These are phyloP conservation scores for Phytophthora megakarya DNA, from an alignment of 352 stramenopile genomes.

Conservation along the genomic window DNA sequence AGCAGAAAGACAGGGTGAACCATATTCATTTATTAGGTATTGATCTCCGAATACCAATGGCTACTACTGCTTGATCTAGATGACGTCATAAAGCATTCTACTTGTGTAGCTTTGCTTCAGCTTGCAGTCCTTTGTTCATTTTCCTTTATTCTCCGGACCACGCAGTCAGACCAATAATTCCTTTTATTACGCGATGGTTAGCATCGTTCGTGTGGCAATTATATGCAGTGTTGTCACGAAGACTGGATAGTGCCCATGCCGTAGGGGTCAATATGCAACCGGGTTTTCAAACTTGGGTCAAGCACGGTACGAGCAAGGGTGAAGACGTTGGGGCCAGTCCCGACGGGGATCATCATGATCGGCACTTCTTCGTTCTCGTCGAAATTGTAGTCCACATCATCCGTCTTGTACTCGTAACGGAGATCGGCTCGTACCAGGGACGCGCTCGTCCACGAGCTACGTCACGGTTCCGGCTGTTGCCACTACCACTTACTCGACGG, in stretches of 20 bases:
- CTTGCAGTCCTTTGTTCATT: too few species aligned
- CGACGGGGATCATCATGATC: constrained; percentile 80
- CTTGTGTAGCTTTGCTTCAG: too few species aligned
- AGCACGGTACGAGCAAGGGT: constrained; percentile 59
- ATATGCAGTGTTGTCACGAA: too few species aligned
- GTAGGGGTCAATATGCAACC: constrained; percentile 64
- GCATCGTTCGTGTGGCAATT: too few species aligned
- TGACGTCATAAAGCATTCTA: too few species aligned
- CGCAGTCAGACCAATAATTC: too few species aligned
- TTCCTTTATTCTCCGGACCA: too few species aligned
- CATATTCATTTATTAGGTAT: too few species aligned
- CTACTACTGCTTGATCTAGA: too few species aligned
- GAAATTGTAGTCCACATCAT: constrained; percentile 64
- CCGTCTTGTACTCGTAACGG: constrained; percentile 64
- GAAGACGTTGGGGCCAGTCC: constrained; percentile 70
- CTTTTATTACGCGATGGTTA: too few species aligned
- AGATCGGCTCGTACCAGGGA: constrained; percentile 39
- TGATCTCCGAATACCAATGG: too few species aligned
- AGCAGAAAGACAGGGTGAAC: too few species aligned
- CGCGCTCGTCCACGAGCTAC: constrained; percentile 66
- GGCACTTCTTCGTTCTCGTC: constrained; percentile 50
- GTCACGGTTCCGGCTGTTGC: constrained; percentile 68
- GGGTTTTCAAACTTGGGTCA: constrained; percentile 55
- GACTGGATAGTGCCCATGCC: constrained; percentile 62
- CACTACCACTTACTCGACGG: constrained; percentile 59